Evolutionary conservation across 176 grass and related monocot genomes (phyloP), one percentile per base, ranked within the genome.

Genomic region (Aegilops bicornis): DNA sequence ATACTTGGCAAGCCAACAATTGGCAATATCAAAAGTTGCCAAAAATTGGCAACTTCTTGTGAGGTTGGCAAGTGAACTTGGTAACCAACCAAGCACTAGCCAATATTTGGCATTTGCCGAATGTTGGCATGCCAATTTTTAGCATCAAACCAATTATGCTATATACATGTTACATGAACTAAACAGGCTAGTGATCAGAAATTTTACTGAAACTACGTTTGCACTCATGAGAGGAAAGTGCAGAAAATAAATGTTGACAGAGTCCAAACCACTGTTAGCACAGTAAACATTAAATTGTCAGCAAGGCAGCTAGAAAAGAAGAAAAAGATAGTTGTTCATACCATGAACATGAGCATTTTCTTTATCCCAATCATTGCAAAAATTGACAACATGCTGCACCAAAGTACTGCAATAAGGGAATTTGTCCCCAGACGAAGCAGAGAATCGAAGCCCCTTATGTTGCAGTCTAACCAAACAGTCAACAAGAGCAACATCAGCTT

Each of bases 381-480:
- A 80, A 92, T 70, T 71, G 97, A 99, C 32, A 99, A 78, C 12
- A 83, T 85, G 86, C 90, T 91, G 81, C 97, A 99, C 92, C 93
- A 99, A 81, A 99, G 69, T 79, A 96, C 87, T 76, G 91, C 88
- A 83, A 99, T 89, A 73, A 99, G 86, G 43, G 94, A 99, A 76
- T 93, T 94, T 79, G 97, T 94, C 60, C 97, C 97, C 80, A 96
- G 76, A 35, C 87, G 88, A 63, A 99, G 40, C 72, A 99, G 89
- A 84, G 97, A 99, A 93, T 96, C 90, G 64, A 96, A 91, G 76
- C 97, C 97, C 80, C 97, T 92, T 70, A 96, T 89, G 27, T 80
- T 88, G 87, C 94, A 99, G 87, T 99, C 92, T 79, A 99, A 69
- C 97, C 97, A 99, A 85, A 91, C 89, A 68, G 95, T 88, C 60